These are phyloP conservation scores for Puccinia coronata DNA, from an alignment of 1,284 basidiomycete species.

Conservation along the genomic window DNA sequence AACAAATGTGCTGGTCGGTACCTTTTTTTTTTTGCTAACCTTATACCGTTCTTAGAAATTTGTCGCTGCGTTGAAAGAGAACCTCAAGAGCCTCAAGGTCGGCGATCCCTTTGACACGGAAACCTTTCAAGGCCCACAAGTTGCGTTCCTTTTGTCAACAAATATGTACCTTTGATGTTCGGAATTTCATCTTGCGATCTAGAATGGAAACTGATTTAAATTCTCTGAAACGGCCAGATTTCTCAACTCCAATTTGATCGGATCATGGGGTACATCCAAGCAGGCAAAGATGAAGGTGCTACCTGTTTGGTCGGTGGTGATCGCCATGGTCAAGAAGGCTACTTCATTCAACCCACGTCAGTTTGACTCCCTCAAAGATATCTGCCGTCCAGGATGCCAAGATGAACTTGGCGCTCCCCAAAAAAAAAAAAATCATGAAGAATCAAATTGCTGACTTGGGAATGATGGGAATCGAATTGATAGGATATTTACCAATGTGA, in stretches of 20 bases:
- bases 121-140: conserved; percentile 83
- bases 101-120: conserved; percentile 77
- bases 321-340: conserved; percentile 69
- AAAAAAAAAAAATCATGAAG: too few species aligned
- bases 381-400: background rate
- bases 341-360: conserved; percentile 61
- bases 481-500: conserved; percentile 63
- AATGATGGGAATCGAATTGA: background rate
- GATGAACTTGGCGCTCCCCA: background rate
- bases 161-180: background rate
- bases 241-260: conserved; percentile 73
- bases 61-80: conserved; percentile 64
- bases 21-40: conserved; percentile 61
- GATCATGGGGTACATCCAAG: conserved; percentile 87
- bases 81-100: conserved; percentile 65
- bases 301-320: conserved; percentile 75
- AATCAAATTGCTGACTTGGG: background rate
- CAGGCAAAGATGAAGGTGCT: conserved; percentile 81
- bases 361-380: background rate
- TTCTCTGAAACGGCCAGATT: conserved; percentile 29
- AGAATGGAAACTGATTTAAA: background rate
- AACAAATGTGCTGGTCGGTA: background rate
- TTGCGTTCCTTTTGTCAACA: conserved; percentile 56
- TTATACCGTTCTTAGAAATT: conserved; percentile 67
- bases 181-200: background rate